phyloP scores from a whole-genome alignment of 2,329 filamentous ascomycete genomes.

The Didymella pinodella region DNA sequence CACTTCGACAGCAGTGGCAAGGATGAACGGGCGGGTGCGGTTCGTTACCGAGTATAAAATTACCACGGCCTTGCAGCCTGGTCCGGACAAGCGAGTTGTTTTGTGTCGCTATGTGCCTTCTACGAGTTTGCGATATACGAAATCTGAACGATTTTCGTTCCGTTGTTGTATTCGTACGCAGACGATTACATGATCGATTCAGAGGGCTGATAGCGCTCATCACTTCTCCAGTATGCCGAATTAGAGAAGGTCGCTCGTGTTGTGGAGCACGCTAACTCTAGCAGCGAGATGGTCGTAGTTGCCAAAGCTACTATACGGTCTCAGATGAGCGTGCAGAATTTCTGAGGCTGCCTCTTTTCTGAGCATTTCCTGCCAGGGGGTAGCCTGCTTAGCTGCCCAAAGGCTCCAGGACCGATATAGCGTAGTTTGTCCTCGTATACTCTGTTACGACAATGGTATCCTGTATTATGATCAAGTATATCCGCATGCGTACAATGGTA shows the following conservation, averaged over 20 bases:
- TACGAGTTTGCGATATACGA: not conserved
- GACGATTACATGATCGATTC: not conserved
- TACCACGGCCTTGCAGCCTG: not conserved
- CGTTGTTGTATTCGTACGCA: not conserved
- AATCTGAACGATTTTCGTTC: not conserved
- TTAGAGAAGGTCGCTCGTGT: not conserved
- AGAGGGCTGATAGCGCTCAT: not conserved
- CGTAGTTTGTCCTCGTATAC: not conserved
- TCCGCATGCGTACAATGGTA: not conserved
- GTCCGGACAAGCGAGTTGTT: not conserved
- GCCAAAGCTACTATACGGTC: not conserved
- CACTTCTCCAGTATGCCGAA: not conserved
- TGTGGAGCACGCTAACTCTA: not conserved
- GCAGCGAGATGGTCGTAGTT: not conserved
- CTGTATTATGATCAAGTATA: not conserved
- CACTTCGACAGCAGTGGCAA: too few relatives aligned
- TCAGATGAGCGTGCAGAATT: not conserved
- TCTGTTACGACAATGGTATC: not conserved
- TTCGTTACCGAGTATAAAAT: not conserved
- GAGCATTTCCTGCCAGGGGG: not conserved
- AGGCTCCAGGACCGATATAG: not conserved
- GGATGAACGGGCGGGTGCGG: too few relatives aligned
- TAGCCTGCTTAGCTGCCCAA: not conserved
- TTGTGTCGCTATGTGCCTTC: not conserved
- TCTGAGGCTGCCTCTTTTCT: not conserved